Percentiles rank a stretch among this genome's conserved stretches.
Evolutionary conservation across 1,139 yeast genomes (phyloP).

Genomic region (Taiozyma sp.): DNA sequence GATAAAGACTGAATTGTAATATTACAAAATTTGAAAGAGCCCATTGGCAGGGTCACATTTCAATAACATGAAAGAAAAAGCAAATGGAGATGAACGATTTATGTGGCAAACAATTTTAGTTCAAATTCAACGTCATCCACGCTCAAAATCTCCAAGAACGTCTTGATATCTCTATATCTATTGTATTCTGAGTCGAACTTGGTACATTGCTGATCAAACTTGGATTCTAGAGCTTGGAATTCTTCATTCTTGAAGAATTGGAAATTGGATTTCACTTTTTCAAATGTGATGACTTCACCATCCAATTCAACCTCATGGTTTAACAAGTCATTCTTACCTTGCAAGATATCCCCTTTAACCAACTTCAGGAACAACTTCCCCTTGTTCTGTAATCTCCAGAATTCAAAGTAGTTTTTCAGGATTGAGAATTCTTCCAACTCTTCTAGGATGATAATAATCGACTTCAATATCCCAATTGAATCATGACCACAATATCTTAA

Average conservation of each 20-base stretch:
- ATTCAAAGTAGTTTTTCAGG: conserved; percentile 13
- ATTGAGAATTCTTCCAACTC: conserved; percentile 16
- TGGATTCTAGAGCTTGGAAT: neutral
- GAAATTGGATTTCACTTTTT: neutral
- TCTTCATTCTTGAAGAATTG: neutral
- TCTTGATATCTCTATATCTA: neutral
- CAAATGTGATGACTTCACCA: neutral
- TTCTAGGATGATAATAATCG: conserved; percentile 16
- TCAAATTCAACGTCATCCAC: neutral
- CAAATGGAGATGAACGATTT: neutral
- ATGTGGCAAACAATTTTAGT: neutral
- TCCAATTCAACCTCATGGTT: neutral
- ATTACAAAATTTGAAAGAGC: neutral
- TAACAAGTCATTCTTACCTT: neutral
- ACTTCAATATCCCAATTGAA: conserved; percentile 8
- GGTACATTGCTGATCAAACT: neutral
- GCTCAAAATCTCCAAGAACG: neutral
- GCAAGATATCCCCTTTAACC: conserved; percentile 7
- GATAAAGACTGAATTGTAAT: neutral
- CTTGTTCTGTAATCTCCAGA: conserved; percentile 15
- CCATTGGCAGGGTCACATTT: neutral
- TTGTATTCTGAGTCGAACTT: neutral
- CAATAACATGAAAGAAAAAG: neutral
- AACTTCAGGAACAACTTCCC: conserved; percentile 12
- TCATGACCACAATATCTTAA: conserved; percentile 4